Base-by-base conservation (phyloP, 306 rosid species). In the Cicer pinnatifidum region DNA sequence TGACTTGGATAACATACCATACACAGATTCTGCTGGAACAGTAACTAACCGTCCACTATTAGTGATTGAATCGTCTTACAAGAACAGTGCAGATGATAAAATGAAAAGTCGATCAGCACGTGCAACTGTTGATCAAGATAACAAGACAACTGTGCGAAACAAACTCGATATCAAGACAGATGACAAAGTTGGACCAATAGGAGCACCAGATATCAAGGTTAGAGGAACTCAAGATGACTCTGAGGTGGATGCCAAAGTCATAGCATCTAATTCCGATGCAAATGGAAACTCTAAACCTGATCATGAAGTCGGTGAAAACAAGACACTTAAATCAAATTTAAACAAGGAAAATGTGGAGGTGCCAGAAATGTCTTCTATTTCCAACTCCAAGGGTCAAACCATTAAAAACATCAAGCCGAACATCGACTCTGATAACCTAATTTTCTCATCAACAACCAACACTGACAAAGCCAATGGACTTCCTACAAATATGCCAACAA, bases 1-100 rank as follows among this genome's bases (percentile, higher is more conserved):
- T 8, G 98, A 93, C 73, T 79, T 88, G 79, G 97, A 91, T 1
- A 89, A 77, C 66, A 66, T 88, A 35, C 96, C 97, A 44, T 89
- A 74, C 50, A 84, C 91, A 63, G 98, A 91, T 67, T 77, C 98
- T 48, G 61, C 86, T 33, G 92, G 89, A 45, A 75, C 84, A 48
- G 83, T 75, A 69, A 64, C 88, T 54, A 80, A 82, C 65, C 96
- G 96, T 5, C 94, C 94, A 15, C 81, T 88, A 61, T 78, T 91
- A 73, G 75, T 91, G 82, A 89, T 91, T 15, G 98, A 93, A 39
- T 84, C 98, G 0, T 38, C 96, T 1, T 81, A 86, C 87, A 91
- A 86, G 78, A 75, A 87, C 71, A 85, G 61, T 20, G 85, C 86
- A 53, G 98, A 91, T 67, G 98, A 93, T 76, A 88, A 87, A 76